Conservation (phyloP, 2,329 filamentous ascomycete genomes). For the Huntiella bhutanensis region DNA sequence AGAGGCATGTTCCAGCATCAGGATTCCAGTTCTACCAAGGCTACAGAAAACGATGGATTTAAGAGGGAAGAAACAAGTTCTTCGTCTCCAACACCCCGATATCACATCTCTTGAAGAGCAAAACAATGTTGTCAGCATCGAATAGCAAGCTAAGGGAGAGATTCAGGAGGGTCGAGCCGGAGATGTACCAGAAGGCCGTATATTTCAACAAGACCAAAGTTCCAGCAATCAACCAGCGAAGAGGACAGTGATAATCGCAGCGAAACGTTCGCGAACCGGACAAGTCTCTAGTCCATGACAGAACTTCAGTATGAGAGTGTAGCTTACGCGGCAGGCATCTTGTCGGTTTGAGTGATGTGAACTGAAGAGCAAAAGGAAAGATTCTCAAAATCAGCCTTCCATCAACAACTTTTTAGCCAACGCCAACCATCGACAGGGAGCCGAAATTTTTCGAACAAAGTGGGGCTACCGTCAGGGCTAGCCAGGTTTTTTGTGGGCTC, state of each 20-base stretch:
- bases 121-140: slow-evolving; percentile 24
- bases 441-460: slow-evolving; percentile 2
- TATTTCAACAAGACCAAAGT: slow-evolving; percentile 4
- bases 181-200: slow-evolving; percentile 17
- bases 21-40: neutral
- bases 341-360: slow-evolving; percentile 14
- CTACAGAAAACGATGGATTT: slow-evolving; percentile 49
- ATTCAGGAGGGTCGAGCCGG: slow-evolving; percentile 64
- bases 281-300: slow-evolving; percentile 10
- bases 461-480: slow-evolving; percentile 10
- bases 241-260: slow-evolving; percentile 68
- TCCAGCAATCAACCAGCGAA: slow-evolving; percentile 37
- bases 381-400: slow-evolving; percentile 6
- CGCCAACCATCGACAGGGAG: neutral
- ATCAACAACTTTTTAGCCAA: neutral
- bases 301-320: slow-evolving; percentile 17
- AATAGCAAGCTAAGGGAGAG: slow-evolving; percentile 37
- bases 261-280: slow-evolving; percentile 4
- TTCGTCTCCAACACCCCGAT: slow-evolving; percentile 66
- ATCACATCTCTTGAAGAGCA: slow-evolving; percentile 35
- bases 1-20: slow-evolving; percentile 4
- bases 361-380: slow-evolving; percentile 9
- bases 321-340: slow-evolving; percentile 38
- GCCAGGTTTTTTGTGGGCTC: slow-evolving; percentile 7
- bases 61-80: slow-evolving; percentile 43